Conservation (phyloP, 2,329 filamentous ascomycete species). For the Cytospora piceicola region DNA sequence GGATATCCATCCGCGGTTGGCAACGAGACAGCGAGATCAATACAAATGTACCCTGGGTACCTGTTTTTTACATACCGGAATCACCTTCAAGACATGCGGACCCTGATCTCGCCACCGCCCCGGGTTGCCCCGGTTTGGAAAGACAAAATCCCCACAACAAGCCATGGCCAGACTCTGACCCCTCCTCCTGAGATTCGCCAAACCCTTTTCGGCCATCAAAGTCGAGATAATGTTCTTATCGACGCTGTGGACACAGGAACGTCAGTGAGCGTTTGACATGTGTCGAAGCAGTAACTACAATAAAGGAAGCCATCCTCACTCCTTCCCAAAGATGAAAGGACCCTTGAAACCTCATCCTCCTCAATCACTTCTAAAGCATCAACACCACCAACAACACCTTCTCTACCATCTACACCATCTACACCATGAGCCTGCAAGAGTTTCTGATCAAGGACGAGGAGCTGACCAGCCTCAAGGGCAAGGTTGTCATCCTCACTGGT, state of each 20-base stretch:
- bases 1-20: background rate
- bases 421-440: constrained; percentile 44
- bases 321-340: background rate
- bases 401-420: constrained; percentile 7
- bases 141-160: background rate
- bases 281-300: background rate
- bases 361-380: background rate
- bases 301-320: background rate
- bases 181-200: background rate
- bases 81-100: background rate
- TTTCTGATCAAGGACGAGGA: constrained; percentile 51
- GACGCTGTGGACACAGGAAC: background rate
- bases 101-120: background rate
- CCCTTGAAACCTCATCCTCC: background rate
- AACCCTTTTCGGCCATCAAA: constrained; percentile 2
- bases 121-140: background rate
- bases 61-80: background rate
- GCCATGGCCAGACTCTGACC: background rate
- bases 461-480: constrained; percentile 48
- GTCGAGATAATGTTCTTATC: constrained; percentile 2
- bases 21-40: background rate
- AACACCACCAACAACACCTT: background rate
- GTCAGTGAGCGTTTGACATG: background rate
- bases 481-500: constrained; percentile 55
- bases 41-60: too few relatives aligned